Base-by-base conservation (phyloP, 1,139 yeast species). In the Sugiyamaella sp. region DNA sequence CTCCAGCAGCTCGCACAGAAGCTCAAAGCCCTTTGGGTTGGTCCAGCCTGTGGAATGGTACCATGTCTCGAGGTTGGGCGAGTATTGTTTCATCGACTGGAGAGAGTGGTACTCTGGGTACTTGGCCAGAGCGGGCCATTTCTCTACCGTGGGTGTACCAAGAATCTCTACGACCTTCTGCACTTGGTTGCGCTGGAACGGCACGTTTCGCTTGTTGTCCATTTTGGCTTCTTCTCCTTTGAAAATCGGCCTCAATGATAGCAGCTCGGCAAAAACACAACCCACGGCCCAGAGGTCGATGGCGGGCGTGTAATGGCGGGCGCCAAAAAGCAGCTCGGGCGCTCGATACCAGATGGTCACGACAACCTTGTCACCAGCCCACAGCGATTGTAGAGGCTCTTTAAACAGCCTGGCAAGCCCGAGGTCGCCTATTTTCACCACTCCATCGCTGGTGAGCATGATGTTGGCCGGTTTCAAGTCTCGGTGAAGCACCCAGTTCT, bases 281-380 rank as follows among this genome's bases (percentile, higher is more conserved):
- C 99, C 99, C 8, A 90, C 89, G 0, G 99, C 97, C 99, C 99
- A 93, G 51, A 89, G 71, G 71, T 93, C 98, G 44, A 93, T 86
- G 0, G 98, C 93, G 0, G 98, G 96, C 0, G 97, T 87, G 67
- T 93, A 93, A 71, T 93, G 97, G 47, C 97, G 75, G 1, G 96
- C 90, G 0, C 99, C 99, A 38, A 93, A 72, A 39, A 93, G 74
- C 44, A 93, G 74, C 68, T 93, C 99, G 0, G 99, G 98, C 0
- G 99, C 97, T 60, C 99, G 78, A 69, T 93, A 93, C 99, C 99
- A 93, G 57, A 93, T 93, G 0, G 99, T 93, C 8, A 93, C 99
- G 52, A 93, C 99, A 17, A 95, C 97, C 71, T 93, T 93, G 71
- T 93, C 99, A 29, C 98, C 98, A 9, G 95, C 81, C 66, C 88